Conservation (phyloP, 768 basidiomycete species). For the Suillus subluteus region DNA sequence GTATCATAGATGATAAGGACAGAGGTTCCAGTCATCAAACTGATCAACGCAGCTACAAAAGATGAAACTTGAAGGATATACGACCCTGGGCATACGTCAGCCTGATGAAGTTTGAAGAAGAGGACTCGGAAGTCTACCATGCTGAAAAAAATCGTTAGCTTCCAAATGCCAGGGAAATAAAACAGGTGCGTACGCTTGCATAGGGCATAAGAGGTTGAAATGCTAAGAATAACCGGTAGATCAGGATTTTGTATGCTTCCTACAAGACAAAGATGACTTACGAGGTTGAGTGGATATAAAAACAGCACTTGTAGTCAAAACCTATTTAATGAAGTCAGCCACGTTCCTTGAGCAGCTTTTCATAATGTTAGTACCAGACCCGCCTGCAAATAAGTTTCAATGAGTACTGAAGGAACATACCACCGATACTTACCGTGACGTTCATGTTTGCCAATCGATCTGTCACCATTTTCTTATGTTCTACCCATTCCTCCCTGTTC, state of each 20-base stretch:
- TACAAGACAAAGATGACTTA: not conserved
- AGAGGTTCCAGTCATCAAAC: slow-evolving; percentile 4
- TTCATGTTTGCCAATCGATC: not conserved
- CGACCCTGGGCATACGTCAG: not conserved
- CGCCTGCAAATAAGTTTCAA: not conserved
- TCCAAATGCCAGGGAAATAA: not conserved
- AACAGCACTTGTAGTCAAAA: slow-evolving; percentile 6
- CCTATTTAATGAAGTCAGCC: not conserved
- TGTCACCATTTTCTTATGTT: slow-evolving; percentile 1
- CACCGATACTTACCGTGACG: not conserved
- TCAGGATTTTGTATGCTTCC: not conserved
- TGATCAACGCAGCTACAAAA: not conserved
- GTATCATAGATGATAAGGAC: slow-evolving; percentile 2
- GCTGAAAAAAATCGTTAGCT: not conserved
- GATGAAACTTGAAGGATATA: slow-evolving; percentile 4
- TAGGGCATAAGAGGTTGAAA: slow-evolving; percentile 2
- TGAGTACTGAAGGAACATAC: not conserved
- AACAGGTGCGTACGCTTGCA: not conserved
- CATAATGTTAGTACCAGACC: not conserved
- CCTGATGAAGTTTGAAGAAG: not conserved
- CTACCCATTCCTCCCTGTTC: not conserved
- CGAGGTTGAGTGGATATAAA: not conserved
- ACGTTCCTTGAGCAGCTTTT: not conserved
- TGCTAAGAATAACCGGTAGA: not conserved
- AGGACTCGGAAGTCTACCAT: not conserved